A percentile compares a stretch with the other conserved stretches of the same genome.
Evolutionary conservation across 1,284 basidiomycete species (phyloP).

Genomic region (Cutaneotrichosporon cavernicola): DNA sequence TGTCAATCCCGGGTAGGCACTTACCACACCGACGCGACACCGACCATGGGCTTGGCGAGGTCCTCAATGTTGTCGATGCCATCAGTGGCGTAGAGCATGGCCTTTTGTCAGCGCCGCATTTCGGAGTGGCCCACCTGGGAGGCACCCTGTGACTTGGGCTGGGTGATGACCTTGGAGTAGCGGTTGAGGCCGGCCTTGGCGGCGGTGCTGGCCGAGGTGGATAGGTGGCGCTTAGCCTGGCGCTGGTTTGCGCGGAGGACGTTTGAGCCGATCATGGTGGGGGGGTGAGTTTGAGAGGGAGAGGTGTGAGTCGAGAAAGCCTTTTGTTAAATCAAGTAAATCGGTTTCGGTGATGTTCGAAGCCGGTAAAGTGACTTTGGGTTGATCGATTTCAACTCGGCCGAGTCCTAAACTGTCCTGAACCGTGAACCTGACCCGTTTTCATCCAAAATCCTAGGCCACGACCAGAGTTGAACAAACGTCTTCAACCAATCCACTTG

Average conservation of each 20-base stretch:
- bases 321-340: neutral
- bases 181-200: conserved; percentile 60
- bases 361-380: neutral
- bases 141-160: conserved; percentile 88
- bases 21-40: conserved; percentile 89
- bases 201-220: conserved; percentile 17
- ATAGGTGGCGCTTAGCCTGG: conserved; percentile 15
- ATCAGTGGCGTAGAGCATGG: conserved; percentile 95
- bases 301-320: neutral
- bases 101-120: conserved; percentile 57
- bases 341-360: neutral
- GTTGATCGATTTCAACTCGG: neutral
- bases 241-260: conserved; percentile 28
- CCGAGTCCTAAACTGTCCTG: neutral
- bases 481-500: neutral
- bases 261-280: conserved; percentile 24
- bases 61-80: conserved; percentile 74
- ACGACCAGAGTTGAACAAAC: neutral
- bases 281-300: neutral
- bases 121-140: conserved; percentile 65
- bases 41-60: conserved; percentile 91
- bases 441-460: neutral
- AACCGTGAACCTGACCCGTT: neutral
- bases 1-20: conserved; percentile 41
- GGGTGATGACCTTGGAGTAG: conserved; percentile 77